phyloP scores from a whole-genome alignment of 192 early-diverging fungal species.

The Umbelopsis ramanniana region DNA sequence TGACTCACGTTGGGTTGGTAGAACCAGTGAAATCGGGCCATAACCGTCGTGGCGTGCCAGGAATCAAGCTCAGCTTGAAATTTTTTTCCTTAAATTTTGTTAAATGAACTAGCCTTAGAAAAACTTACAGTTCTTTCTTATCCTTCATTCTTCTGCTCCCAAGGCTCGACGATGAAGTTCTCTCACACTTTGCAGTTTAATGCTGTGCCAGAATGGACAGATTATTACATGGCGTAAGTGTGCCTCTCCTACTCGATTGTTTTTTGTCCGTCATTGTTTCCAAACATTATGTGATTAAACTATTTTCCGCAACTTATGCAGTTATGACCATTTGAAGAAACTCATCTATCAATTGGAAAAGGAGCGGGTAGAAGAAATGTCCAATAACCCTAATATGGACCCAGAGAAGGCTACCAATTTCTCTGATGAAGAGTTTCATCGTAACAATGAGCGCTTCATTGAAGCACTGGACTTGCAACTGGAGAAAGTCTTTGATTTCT shows the following conservation, averaged over 20 bases:
- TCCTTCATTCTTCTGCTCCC: conserved; percentile 11
- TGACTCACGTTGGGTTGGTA: not conserved
- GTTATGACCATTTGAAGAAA: conserved; percentile 43
- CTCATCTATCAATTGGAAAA: conserved; percentile 43
- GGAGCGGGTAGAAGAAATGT: conserved; percentile 32
- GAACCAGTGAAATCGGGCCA: not conserved
- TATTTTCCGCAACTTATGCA: conserved; percentile 25
- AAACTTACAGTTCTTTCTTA: not conserved
- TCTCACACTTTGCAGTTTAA: conserved; percentile 92
- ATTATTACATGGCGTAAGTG: conserved; percentile 79
- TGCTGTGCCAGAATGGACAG: conserved; percentile 84
- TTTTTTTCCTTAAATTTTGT: conserved; percentile 11
- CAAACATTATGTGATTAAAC: not conserved
- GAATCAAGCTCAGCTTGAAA: not conserved
- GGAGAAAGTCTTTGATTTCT: conserved; percentile 71
- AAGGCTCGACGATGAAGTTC: conserved; percentile 79
- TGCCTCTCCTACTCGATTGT: not conserved
- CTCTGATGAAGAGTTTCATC: conserved; percentile 3
- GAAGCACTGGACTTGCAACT: conserved; percentile 73
- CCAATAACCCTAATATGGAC: conserved; percentile 10
- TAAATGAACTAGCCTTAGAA: not conserved
- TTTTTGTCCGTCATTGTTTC: not conserved
- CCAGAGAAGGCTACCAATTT: conserved; percentile 13
- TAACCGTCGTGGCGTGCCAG: not conserved
- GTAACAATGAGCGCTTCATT: conserved; percentile 48